A percentile compares a stretch with the other conserved stretches of the same genome.
Conservation (phyloP, 371 early-diverging fungal species). For the Smittium culicis region DNA sequence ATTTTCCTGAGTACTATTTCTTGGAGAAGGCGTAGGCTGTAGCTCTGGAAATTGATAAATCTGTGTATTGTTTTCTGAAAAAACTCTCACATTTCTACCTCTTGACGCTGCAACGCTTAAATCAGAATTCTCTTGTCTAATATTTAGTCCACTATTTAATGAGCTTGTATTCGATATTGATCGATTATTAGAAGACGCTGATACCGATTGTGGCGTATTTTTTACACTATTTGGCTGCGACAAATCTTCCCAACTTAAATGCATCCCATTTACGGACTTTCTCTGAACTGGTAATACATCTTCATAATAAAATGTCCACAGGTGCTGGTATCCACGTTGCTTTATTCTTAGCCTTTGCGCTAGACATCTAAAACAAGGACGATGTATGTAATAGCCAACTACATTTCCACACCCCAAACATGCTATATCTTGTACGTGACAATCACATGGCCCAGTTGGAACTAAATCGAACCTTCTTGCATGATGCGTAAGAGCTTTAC, state of each 20-base stretch:
- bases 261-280: background rate
- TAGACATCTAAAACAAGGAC: slow-evolving; percentile 31
- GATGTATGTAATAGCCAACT: slow-evolving; percentile 31
- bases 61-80: background rate
- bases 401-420: slow-evolving; percentile 32
- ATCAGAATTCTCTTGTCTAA: background rate
- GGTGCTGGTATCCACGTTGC: slow-evolving; percentile 31
- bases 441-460: slow-evolving; percentile 31
- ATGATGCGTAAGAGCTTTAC: slow-evolving; percentile 25
- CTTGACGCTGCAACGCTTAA: background rate
- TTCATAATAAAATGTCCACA: slow-evolving; percentile 33
- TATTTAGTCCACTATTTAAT: background rate
- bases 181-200: background rate
- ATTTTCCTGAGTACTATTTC: background rate
- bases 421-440: slow-evolving; percentile 32
- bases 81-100: background rate
- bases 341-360: slow-evolving; percentile 30
- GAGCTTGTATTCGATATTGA: background rate
- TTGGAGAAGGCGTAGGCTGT: background rate
- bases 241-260: background rate
- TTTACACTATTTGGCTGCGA: background rate
- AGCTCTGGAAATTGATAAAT: background rate
- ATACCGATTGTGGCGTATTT: background rate
- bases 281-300: slow-evolving; percentile 5
- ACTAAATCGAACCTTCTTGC: slow-evolving; percentile 29